These are phyloP conservation scores for Penicillium hesseltinei DNA, from an alignment of 2,329 filamentous ascomycete species.

Conservation along the genomic window DNA sequence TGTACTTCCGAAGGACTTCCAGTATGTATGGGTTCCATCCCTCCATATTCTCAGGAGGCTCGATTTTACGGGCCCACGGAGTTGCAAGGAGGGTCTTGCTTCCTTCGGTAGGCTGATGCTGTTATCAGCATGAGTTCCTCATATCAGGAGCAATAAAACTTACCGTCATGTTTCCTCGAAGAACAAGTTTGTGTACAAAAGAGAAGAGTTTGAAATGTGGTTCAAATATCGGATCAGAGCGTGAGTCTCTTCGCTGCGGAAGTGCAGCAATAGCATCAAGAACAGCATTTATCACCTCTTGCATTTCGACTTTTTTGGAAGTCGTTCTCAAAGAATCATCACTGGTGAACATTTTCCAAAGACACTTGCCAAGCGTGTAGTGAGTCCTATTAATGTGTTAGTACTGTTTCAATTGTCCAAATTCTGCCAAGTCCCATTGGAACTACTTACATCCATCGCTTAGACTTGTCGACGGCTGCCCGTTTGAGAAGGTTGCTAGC, in stretches of 20 bases:
- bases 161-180: conserved; percentile 46
- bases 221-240: conserved; percentile 75
- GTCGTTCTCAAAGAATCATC: conserved; percentile 42
- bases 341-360: conserved; percentile 67
- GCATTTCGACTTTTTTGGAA: conserved; percentile 35
- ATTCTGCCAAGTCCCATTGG: background rate
- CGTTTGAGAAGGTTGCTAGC: conserved; percentile 60
- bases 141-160: conserved; percentile 24
- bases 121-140: conserved; percentile 26
- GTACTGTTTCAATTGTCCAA: conserved; percentile 2
- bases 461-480: conserved; percentile 58
- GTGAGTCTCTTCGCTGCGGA: conserved; percentile 59
- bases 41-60: conserved; percentile 49
- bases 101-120: conserved; percentile 45
- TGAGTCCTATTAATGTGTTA: conserved; percentile 50
- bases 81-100: conserved; percentile 53
- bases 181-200: conserved; percentile 76
- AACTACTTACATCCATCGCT: conserved; percentile 59
- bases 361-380: conserved; percentile 69
- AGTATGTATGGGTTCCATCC: conserved; percentile 62
- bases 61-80: conserved; percentile 55
- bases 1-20: conserved; percentile 56
- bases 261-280: conserved; percentile 60
- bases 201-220: conserved; percentile 90
- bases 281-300: conserved; percentile 57